Base-by-base conservation (phyloP, 2,329 filamentous ascomycete species). In the Mycogone perniciosa region DNA sequence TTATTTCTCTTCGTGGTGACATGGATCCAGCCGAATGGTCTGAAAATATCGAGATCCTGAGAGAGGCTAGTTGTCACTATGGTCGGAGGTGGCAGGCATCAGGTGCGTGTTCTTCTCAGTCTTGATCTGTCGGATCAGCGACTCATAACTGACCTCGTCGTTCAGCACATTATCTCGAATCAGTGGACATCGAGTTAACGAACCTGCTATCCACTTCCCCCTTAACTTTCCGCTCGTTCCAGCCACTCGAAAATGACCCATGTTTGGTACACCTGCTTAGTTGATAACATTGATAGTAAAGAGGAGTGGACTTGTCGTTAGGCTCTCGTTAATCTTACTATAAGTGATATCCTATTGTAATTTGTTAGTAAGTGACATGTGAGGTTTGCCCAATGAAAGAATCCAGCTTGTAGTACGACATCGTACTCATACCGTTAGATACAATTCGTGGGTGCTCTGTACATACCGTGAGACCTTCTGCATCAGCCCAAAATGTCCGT, bases 71-170 rank as follows among this genome's bases (percentile, higher is more conserved):
- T 11, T 48, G 45, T 44, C 42, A 47, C 11, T 51, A 47, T 8
- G 40, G 49, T 8, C 40, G 44, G 20, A 51, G 49, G 20, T 51
- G 49, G 49, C 49, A 48, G 8, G 49, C 45, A 31, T 44, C 49
- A 34, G 44, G 44, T 43, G 30, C 5, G 38, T 51, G 4, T 31
- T 31, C 2, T 20, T 4, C 8, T 9, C 7, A 10, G 26, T 38
- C 2, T 6, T n/a, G 8, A 4, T n/a, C 13, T 27, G 6, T 11
- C 7, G 7, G 29, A 31, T 35, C 26, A 27, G 11, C 13, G 11
- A 20, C 31, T 20, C n/a, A 35, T 6, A 31, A 8, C 6, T 37
- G 10, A 7, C n/a, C 9, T 10, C 2, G 4, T 13, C 9, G 7
- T 31, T 46, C 8, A 50, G 48, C 48, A 1, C 45, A 45, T 5